Evolutionary conservation across 2,329 filamentous ascomycete genomes (phyloP).

Genomic region (Botrytis pseudocinerea): DNA sequence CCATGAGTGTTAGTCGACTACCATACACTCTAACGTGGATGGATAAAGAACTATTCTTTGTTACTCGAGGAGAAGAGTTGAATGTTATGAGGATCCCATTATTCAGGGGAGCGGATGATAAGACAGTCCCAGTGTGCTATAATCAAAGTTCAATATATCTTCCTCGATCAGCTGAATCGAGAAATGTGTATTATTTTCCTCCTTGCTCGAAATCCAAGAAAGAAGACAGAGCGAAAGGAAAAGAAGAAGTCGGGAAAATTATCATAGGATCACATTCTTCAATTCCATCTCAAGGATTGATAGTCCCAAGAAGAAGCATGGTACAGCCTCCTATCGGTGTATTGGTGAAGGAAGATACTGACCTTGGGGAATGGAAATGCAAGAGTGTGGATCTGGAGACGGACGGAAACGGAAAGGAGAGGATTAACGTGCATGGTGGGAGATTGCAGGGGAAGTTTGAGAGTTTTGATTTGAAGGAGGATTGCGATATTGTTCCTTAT

Average conservation of each 20-base stretch:
- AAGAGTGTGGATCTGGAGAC: not conserved
- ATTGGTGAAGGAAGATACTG: constrained; percentile 3
- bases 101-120: not conserved
- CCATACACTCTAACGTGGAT: constrained; percentile 10
- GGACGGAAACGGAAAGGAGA: not conserved
- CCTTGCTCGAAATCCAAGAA: not conserved
- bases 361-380: constrained; percentile 16
- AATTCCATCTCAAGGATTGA: constrained; percentile 1
- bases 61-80: not conserved
- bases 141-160: constrained; percentile 9
- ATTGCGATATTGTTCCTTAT: constrained; percentile 23
- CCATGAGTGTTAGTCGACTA: constrained; percentile 5
- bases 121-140: not conserved
- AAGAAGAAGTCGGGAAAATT: constrained; percentile 1
- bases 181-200: constrained; percentile 19
- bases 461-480: constrained; percentile 20
- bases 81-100: constrained; percentile 12
- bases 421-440: not conserved
- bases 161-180: not conserved
- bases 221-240: not conserved
- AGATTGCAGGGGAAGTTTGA: constrained; percentile 20
- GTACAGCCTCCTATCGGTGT: constrained; percentile 10
- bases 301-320: not conserved
- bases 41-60: constrained; percentile 3
- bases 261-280: constrained; percentile 16